Base-by-base conservation (phyloP, 1,284 basidiomycete genomes). In the Leucoagaricus sp. region DNA sequence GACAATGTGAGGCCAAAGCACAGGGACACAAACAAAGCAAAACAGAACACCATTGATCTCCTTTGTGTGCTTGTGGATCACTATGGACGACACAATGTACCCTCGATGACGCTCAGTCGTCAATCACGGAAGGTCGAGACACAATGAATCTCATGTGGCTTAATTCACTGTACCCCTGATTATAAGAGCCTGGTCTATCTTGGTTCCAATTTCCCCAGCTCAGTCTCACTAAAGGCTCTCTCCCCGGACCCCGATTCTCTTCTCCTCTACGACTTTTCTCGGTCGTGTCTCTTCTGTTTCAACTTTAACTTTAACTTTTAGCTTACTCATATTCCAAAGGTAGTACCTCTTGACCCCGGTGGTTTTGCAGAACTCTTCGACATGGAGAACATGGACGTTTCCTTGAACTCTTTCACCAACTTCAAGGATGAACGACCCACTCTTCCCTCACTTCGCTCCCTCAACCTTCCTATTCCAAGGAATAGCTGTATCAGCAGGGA, bases 301-400 rank as follows among this genome's bases (percentile, higher is more conserved):
- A 36, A 44, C 25, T 57, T 52, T 23, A 44, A 19, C 17, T 42
- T 58, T 42, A 28, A 19, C 33, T 19, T n/a, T n/a, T n/a, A n/a
- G n/a, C n/a, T n/a, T n/a, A n/a, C n/a, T n/a, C n/a, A n/a, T n/a
- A n/a, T n/a, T n/a, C n/a, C n/a, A n/a, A n/a, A 40, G 54, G 54
- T 48, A 56, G 54, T 13, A 41, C 58, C 49, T 28, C n/a, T 42
- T 23, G 29, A 48, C 53, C 53, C 58, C 34, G 58, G 58, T 59
- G 58, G 58, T 55, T 59, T 34, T n/a, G 47, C 36, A 53, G 29
- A 49, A n/a, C n/a, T 41, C 17, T 51, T 58, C 51, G 48, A 45
- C 36, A 19, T 29, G 17, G 28, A 40, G 26, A 34, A 19, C 28
- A 53, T 55, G 51, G 46, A 58, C 17, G 38, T 52, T 29, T 55